phyloP scores from a whole-genome alignment of 2,329 filamentous ascomycete species.

The Simplicillium aogashimaense region DNA sequence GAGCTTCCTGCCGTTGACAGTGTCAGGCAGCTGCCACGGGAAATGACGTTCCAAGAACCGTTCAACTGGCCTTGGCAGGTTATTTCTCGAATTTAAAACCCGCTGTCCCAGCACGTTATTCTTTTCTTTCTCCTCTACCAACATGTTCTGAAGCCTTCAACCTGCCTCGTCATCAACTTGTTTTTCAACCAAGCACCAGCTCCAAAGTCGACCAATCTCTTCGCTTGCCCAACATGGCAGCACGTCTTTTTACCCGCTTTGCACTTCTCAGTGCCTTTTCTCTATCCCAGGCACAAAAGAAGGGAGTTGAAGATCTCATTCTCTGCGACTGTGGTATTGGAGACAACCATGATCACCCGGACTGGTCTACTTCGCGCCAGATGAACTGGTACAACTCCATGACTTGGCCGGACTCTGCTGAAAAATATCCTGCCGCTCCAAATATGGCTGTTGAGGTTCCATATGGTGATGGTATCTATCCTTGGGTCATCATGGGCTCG shows the following conservation, averaged over 20 bases:
- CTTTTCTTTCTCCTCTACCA: no score
- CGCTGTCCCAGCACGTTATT: no score
- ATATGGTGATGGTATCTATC: slow-evolving; percentile 25
- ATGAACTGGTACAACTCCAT: slow-evolving; percentile 32
- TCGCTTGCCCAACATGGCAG: no score
- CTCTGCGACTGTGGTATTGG: slow-evolving; percentile 32
- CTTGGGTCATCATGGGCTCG: slow-evolving; percentile 25
- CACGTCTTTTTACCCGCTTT: not conserved
- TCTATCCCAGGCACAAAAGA: slow-evolving; percentile 13
- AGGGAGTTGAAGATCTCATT: slow-evolving; percentile 25
- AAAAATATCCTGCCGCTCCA: slow-evolving; percentile 23
- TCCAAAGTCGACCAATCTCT: no score
- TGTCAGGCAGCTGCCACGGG: no score
- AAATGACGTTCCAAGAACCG: no score
- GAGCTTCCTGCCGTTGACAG: no score
- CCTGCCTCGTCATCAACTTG: not conserved
- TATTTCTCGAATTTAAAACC: no score
- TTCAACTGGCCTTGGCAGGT: no score
- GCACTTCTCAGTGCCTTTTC: slow-evolving; percentile 4
- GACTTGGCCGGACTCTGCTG: slow-evolving; percentile 22
- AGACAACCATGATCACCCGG: slow-evolving; percentile 25
- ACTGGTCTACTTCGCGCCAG: slow-evolving; percentile 32
- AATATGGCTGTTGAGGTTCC: slow-evolving; percentile 29
- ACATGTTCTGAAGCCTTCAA: not conserved
- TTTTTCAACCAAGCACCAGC: not conserved